A percentile compares a stretch with the other conserved stretches of the same genome.
These are phyloP conservation scores for Takashimella tepidaria DNA, from an alignment of 1,284 basidiomycete genomes.

Conservation along the genomic window DNA sequence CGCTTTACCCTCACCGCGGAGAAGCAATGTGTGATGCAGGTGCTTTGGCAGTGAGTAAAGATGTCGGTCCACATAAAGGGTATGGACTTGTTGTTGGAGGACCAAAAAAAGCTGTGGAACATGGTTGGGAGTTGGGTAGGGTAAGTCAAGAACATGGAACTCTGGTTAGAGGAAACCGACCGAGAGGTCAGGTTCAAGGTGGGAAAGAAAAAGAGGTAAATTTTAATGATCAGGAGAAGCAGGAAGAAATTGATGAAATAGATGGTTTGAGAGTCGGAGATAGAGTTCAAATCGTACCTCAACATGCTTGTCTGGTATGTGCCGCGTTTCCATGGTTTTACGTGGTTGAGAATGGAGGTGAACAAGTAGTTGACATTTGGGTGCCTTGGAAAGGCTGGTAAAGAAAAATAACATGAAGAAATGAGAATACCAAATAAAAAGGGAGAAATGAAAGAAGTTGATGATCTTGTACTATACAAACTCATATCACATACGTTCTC, in stretches of 20 bases:
- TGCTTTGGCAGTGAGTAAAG: constrained; percentile 77
- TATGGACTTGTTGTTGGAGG: constrained; percentile 61
- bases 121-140: constrained; percentile 63
- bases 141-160: constrained; percentile 78
- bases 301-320: constrained; percentile 62
- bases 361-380: constrained; percentile 73
- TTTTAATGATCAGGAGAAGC: constrained; percentile 13
- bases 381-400: constrained; percentile 88
- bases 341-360: constrained; percentile 60
- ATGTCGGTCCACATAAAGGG: constrained; percentile 64
- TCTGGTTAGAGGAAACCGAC: constrained; percentile 46
- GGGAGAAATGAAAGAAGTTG: no score
- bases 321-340: constrained; percentile 78
- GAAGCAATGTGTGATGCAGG: constrained; percentile 68
- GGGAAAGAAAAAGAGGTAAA: background rate
- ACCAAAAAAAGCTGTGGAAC: constrained; percentile 45
- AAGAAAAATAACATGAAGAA: no score
- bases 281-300: constrained; percentile 39
- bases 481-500: no score
- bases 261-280: constrained; percentile 56
- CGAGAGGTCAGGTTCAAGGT: background rate
- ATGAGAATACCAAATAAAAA: no score
- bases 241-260: constrained; percentile 25
- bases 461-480: no score
- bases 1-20: constrained; percentile 63